Evolutionary conservation across 2,329 filamentous ascomycete genomes (phyloP), one percentile per base, ranked within the genome.

Genomic region (Aureobasidium sp.): DNA sequence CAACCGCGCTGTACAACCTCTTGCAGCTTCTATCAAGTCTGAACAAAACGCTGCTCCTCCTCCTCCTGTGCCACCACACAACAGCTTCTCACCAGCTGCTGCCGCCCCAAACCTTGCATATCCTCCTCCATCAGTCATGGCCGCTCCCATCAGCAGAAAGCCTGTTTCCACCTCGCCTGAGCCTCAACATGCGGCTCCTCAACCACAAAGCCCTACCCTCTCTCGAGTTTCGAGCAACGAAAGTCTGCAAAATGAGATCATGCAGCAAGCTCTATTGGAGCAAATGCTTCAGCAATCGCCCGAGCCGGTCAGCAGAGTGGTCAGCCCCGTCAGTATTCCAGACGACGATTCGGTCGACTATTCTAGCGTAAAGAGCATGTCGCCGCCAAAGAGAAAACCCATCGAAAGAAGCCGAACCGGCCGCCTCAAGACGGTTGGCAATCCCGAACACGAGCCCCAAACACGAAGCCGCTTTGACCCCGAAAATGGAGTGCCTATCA

Each of bases 401-500:
- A 74, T 82, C 9, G 87, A 90, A 62, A 84, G 83, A 63, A 88
- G 89, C 17, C 83, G 93, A 65, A 88, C 89, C 66, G 92, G 92
- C 53, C 86, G 92, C 7, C 78, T 93, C 71, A 91, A 88, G 71
- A 91, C 88, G 1, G 86, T 92, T 12, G 91, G 90, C 45, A 75
- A 78, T 55, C 76, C 78, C 7, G 76, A 77, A 39, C 68, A 77
- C n/a, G 71, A 70, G 66, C 63, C 76, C 45, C 73, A 78, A 79
- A 60, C 77, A 79, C 69, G 74, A 74, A 64, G 77, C 29, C 66
- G 67, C 17, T 61, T 72, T 48, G 72, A 72, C 68, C 66, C 71
- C 25, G 70, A 69, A 36, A 62, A 65, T 17, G 65, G 70, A 41
- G 85, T 96, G 64, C 90, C 90, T 0, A 77, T 96, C 65, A 87